phyloP scores from a whole-genome alignment of 1,139 yeast genomes.

The Geotrichum restrictum region DNA sequence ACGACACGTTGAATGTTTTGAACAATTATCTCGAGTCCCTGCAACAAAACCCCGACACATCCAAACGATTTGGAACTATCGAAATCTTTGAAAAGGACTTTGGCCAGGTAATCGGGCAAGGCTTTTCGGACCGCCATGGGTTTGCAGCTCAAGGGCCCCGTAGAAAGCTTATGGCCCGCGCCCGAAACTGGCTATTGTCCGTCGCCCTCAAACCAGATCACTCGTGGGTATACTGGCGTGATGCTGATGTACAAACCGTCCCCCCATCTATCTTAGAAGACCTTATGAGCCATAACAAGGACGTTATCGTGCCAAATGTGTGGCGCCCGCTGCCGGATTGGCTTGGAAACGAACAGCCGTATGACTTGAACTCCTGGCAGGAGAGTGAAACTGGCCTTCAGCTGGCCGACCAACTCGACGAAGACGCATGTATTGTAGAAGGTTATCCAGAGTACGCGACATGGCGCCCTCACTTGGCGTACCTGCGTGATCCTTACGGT shows the following conservation, averaged over 20 bases:
- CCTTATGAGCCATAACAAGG: conserved; percentile 60
- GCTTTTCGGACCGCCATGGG: conserved; percentile 77
- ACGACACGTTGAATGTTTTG: conserved; percentile 55
- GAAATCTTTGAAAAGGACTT: conserved; percentile 61
- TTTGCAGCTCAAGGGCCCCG: conserved; percentile 73
- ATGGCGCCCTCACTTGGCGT: conserved; percentile 89
- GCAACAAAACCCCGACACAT: conserved; percentile 54
- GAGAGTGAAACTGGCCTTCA: conserved; percentile 80
- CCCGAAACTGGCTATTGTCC: conserved; percentile 65
- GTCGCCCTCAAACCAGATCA: conserved; percentile 65
- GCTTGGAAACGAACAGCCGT: conserved; percentile 86
- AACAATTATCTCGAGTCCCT: conserved; percentile 45
- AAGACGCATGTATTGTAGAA: conserved; percentile 86
- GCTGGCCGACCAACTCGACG: conserved; percentile 70
- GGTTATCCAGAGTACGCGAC: conserved; percentile 91
- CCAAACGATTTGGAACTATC: conserved; percentile 55
- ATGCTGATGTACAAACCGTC: conserved; percentile 63
- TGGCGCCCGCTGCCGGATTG: conserved; percentile 92
- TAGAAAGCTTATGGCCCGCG: conserved; percentile 68
- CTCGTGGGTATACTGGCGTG: conserved; percentile 79
- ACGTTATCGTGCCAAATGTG: conserved; percentile 77
- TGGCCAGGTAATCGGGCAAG: conserved; percentile 71
- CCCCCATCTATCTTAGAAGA: conserved; percentile 62
- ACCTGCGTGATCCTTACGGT: conserved; percentile 79
- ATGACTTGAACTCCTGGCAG: conserved; percentile 87